phyloP scores from a whole-genome alignment of 2,329 filamentous ascomycete genomes.

The Penicillium sp. region DNA sequence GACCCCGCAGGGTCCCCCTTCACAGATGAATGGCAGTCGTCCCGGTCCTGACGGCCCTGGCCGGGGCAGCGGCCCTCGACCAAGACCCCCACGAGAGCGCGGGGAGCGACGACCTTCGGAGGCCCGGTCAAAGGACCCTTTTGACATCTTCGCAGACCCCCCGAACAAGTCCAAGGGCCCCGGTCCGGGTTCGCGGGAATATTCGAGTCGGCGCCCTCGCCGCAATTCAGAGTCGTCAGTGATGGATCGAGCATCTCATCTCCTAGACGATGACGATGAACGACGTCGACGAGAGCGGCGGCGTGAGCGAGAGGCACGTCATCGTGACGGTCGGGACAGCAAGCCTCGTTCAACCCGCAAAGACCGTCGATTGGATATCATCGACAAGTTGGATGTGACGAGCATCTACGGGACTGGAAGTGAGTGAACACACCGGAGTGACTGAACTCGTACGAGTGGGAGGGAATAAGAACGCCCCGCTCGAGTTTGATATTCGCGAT shows the following conservation, averaged over 20 bases:
- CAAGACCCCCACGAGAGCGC: conserved; percentile 23
- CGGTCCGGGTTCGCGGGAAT: conserved; percentile 18
- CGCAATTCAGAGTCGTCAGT: conserved; percentile 61
- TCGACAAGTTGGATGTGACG: conserved; percentile 93
- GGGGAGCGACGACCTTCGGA: conserved; percentile 15
- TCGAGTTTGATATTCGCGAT: conserved; percentile 2
- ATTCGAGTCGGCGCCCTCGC: conserved; percentile 41
- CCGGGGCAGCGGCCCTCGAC: conserved; percentile 22
- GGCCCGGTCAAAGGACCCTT: conserved; percentile 26
- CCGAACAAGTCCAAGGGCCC: conserved; percentile 23
- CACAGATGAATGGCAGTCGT: conserved; percentile 34
- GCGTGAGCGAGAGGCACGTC: conserved; percentile 45
- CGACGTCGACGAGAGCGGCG: conserved; percentile 45
- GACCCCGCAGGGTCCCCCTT: conserved; percentile 9
- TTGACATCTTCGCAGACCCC: conserved; percentile 47
- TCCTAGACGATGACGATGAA: conserved; percentile 46
- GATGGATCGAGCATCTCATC: conserved; percentile 46
- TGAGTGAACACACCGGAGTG: conserved; percentile 42
- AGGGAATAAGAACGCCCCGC: conserved; percentile 20
- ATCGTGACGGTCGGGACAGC: conserved; percentile 35
- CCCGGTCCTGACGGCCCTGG: conserved; percentile 29
- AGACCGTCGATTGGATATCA: conserved; percentile 64
- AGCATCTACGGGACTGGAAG: conserved; percentile 90
- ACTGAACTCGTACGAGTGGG: neutral
- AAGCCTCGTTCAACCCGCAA: conserved; percentile 37